phyloP scores from a whole-genome alignment of 345 rosid genomes.

The Limnanthes douglasii region DNA sequence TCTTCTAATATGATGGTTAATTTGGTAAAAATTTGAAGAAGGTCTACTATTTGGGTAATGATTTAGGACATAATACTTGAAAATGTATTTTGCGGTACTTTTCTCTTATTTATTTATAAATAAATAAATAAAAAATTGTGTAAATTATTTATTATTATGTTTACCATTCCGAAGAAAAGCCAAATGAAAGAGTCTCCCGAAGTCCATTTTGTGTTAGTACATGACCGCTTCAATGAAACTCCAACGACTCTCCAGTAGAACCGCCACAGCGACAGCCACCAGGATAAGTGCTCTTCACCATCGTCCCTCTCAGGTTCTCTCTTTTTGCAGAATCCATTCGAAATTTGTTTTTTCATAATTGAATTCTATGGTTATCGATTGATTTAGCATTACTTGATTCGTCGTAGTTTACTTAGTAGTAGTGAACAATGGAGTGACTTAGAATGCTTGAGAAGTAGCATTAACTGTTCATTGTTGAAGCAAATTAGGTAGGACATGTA shows the following conservation, averaged over 20 bases:
- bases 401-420: background rate
- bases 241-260: slow-evolving; percentile 16
- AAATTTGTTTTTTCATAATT: background rate
- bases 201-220: too few species aligned
- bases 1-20: too few species aligned
- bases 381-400: background rate
- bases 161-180: too few species aligned
- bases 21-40: too few species aligned
- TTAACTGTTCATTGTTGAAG: background rate
- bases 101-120: too few species aligned
- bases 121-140: too few species aligned
- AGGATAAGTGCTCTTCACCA: slow-evolving; percentile 10
- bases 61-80: too few species aligned
- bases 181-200: too few species aligned
- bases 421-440: background rate
- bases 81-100: too few species aligned
- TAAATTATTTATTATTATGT: too few species aligned
- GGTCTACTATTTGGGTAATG: too few species aligned
- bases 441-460: background rate
- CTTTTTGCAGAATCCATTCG: background rate
- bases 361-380: background rate
- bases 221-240: too few species aligned
- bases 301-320: slow-evolving; percentile 12
- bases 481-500: background rate
- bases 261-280: background rate